Conservation (phyloP, 257 asterid species). For the Ilex asprella region DNA sequence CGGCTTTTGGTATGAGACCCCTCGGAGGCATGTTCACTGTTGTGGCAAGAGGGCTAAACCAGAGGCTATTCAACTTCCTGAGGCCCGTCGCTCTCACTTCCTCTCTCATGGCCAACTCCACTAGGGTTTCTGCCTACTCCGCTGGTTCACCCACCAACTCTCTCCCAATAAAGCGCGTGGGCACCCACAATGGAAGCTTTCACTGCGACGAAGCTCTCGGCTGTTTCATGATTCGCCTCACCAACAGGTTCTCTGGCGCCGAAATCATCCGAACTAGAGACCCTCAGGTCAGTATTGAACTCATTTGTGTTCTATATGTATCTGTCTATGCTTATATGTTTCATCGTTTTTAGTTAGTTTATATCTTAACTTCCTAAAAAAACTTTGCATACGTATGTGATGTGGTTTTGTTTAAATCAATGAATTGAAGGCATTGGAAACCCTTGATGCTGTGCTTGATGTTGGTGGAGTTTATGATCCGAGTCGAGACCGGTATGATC, state of each 20-base stretch:
- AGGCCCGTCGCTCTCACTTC: conserved; percentile 5
- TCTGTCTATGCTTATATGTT: no score
- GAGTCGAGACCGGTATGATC: conserved; percentile 60
- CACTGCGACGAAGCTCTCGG: conserved; percentile 98
- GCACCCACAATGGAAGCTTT: conserved; percentile 95
- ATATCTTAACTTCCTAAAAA: no score
- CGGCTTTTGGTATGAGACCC: no score
- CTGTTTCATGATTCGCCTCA: conserved; percentile 93
- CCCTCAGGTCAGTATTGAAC: conserved; percentile 37
- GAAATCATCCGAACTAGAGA: conserved; percentile 80
- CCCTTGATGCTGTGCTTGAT: conserved; percentile 88
- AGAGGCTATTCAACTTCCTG: conserved; percentile 27
- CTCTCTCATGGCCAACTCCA: conserved; percentile 42
- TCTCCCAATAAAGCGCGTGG: conserved; percentile 45
- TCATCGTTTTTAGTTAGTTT: no score
- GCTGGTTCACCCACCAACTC: conserved; percentile 7
- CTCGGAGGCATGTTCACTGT: conserved; percentile 35
- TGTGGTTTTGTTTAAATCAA: conserved; percentile 51
- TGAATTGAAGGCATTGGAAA: conserved; percentile 55
- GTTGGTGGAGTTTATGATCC: conserved; percentile 90
- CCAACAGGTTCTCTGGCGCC: conserved; percentile 57
- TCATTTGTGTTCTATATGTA: not conserved
- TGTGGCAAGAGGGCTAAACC: conserved; percentile 33
- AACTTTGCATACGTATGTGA: not conserved
- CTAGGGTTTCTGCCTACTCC: conserved; percentile 10